These are phyloP conservation scores for Amphichorda felina DNA, from an alignment of 2,329 filamentous ascomycete genomes.

Conservation along the genomic window DNA sequence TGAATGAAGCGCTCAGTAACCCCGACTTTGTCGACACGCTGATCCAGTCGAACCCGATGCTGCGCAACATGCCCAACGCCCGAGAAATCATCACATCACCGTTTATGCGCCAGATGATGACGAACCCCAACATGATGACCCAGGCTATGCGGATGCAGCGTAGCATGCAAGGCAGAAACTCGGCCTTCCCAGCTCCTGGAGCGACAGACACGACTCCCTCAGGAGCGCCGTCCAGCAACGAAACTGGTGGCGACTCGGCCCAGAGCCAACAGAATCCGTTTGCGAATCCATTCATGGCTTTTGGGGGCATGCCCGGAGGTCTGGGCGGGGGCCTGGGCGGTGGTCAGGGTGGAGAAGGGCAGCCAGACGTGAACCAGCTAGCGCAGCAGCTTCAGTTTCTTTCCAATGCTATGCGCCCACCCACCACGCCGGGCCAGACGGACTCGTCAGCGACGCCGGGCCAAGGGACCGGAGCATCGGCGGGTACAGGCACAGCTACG, in stretches of 20 bases:
- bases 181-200: conserved; percentile 78
- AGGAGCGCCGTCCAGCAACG: conserved; percentile 18
- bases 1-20: conserved; percentile 94
- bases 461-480: background rate
- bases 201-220: conserved; percentile 77
- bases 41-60: conserved; percentile 81
- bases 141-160: conserved; percentile 76
- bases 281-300: conserved; percentile 17
- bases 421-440: background rate
- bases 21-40: conserved; percentile 91
- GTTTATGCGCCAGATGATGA: conserved; percentile 84
- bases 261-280: conserved; percentile 29
- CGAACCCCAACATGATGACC: conserved; percentile 74
- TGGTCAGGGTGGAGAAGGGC: conserved; percentile 5
- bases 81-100: conserved; percentile 82
- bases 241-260: conserved; percentile 12
- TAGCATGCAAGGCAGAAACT: conserved; percentile 42
- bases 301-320: conserved; percentile 10
- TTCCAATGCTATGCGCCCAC: background rate
- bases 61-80: conserved; percentile 61
- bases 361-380: conserved; percentile 4
- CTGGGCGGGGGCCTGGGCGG: conserved; percentile 7
- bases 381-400: conserved; percentile 7
- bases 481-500: conserved; percentile 1
- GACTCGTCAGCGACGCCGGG: background rate